Evolutionary conservation across 2,329 filamentous ascomycete species (phyloP).

Genomic region (Arthroderma sp.): DNA sequence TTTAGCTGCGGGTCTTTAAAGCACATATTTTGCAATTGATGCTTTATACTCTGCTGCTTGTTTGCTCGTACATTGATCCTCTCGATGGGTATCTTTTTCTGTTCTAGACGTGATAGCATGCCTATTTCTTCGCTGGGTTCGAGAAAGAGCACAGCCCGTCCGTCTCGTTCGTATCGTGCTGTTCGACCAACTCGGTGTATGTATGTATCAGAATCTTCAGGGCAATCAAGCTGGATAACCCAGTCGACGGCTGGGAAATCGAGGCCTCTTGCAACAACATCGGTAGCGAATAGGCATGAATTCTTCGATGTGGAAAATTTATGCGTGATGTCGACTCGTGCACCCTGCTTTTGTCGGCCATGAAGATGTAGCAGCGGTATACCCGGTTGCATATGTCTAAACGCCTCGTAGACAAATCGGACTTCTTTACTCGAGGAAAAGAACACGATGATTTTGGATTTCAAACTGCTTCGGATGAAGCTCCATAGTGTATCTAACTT

Average conservation of each 20-base stretch:
- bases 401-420: conserved; percentile 85
- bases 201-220: conserved; percentile 93
- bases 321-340: conserved; percentile 73
- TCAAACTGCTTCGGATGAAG: conserved; percentile 81
- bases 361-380: conserved; percentile 86
- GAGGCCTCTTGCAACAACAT: conserved; percentile 84
- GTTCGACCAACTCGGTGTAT: conserved; percentile 93
- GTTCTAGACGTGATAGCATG: conserved; percentile 75
- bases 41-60: conserved; percentile 76
- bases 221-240: conserved; percentile 97
- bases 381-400: conserved; percentile 86
- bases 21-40: conserved; percentile 83
- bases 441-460: conserved; percentile 91
- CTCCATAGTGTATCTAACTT: conserved; percentile 89
- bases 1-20: conserved; percentile 92
- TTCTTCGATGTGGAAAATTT: conserved; percentile 71
- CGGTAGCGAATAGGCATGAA: conserved; percentile 85
- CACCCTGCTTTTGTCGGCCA: conserved; percentile 83
- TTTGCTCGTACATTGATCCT: conserved; percentile 76
- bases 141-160: conserved; percentile 78
- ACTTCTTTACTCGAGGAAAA: conserved; percentile 93
- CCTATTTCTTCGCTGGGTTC: conserved; percentile 84
- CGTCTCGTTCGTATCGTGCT: conserved; percentile 80
- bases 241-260: conserved; percentile 97
- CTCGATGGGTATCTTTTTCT: conserved; percentile 81